A percentile compares a stretch with the other conserved stretches of the same genome.
Conservation (phyloP, 805 yeast species). For the Yamadazyma takamatsuzukensis region DNA sequence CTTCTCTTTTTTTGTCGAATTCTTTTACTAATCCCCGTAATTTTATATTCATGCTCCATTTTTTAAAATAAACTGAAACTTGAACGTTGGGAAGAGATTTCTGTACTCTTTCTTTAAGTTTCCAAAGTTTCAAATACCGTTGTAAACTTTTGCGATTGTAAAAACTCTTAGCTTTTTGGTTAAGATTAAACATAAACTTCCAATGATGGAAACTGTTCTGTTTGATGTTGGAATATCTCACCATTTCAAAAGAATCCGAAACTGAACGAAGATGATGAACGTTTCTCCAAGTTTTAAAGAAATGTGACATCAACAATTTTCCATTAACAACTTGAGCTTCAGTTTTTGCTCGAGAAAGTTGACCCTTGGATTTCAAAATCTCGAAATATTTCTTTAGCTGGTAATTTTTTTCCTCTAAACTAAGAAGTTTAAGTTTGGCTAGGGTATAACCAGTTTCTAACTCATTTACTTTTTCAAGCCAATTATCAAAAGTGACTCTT, state of each 20-base stretch:
- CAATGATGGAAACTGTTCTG: constrained; percentile 12
- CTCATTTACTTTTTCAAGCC: constrained; percentile 1
- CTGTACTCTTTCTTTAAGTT: constrained; percentile 1
- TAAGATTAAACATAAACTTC: constrained; percentile 4
- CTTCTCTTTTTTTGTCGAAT: too few species aligned
- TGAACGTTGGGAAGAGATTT: constrained; percentile 1
- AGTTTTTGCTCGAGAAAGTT: neutral
- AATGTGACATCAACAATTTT: neutral
- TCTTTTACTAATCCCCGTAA: too few species aligned
- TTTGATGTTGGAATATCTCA: constrained; percentile 4
- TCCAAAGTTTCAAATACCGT: constrained; percentile 6
- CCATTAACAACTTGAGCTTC: neutral
- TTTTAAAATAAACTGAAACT: neutral
- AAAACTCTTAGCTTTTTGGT: neutral
- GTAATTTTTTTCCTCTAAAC: constrained; percentile 14
- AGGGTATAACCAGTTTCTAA: neutral
- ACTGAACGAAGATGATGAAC: constrained; percentile 2
- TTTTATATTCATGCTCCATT: too few species aligned
- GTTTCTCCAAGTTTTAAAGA: constrained; percentile 9
- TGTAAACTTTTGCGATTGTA: neutral
- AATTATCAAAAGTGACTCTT: constrained; percentile 1
- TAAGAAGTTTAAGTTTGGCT: constrained; percentile 4
- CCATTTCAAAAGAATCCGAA: constrained; percentile 7
- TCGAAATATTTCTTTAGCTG: constrained; percentile 12
- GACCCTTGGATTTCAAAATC: constrained; percentile 1